These are phyloP conservation scores for Microthlaspi erraticum DNA, from an alignment of 345 rosid genomes.

Conservation along the genomic window DNA sequence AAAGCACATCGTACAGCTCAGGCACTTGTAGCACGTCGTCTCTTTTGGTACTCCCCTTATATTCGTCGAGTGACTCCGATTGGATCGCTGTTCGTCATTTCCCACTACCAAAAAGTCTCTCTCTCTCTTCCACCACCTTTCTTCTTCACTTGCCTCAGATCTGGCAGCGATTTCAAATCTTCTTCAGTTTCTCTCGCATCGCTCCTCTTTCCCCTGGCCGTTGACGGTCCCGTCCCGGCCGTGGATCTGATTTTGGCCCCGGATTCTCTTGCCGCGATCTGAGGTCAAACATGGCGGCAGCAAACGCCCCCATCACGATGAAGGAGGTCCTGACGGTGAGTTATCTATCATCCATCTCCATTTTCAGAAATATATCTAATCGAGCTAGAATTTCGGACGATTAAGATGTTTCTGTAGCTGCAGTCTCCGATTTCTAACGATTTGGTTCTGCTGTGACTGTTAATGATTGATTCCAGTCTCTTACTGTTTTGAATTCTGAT, in stretches of 20 bases:
- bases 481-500: conserved; percentile 16
- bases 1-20: conserved; percentile 42
- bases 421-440: conserved; percentile 26
- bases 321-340: conserved; percentile 90
- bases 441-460: conserved; percentile 22
- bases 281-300: conserved; percentile 82
- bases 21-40: conserved; percentile 46
- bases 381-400: conserved; percentile 31
- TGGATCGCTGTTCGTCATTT: conserved; percentile 44
- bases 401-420: conserved; percentile 15
- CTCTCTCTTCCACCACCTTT: conserved; percentile 25
- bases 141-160: conserved; percentile 41
- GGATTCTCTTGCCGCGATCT: conserved; percentile 41
- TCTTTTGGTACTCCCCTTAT: conserved; percentile 27
- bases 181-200: conserved; percentile 31
- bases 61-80: conserved; percentile 42
- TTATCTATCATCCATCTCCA: conserved; percentile 28
- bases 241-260: conserved; percentile 42
- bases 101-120: conserved; percentile 28
- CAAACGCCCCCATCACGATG: conserved; percentile 94
- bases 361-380: conserved; percentile 19
- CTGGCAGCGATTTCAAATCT: conserved; percentile 33
- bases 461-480: conserved; percentile 19
- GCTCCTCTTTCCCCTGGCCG: conserved; percentile 35
- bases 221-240: conserved; percentile 45